Conservation (phyloP, 176 grass and related monocot species). For the Dactylis glomerata region DNA sequence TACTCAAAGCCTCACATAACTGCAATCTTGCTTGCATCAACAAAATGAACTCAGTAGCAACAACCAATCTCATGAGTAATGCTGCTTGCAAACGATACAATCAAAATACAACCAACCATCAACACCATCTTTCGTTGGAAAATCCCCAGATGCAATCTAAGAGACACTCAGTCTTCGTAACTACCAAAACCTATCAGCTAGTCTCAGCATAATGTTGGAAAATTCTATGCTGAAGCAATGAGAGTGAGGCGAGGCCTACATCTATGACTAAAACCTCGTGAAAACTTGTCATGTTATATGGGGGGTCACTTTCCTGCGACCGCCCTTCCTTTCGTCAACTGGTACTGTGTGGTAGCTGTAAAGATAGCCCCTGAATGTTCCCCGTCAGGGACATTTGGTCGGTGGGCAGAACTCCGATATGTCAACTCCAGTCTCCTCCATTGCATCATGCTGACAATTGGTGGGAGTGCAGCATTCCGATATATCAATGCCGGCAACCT, state of each 20-base stretch:
- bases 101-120: background rate
- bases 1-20: background rate
- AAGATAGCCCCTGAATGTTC: background rate
- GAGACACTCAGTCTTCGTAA: background rate
- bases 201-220: slow-evolving; percentile 55
- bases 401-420: slow-evolving; percentile 58
- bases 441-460: slow-evolving; percentile 56
- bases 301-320: background rate
- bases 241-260: slow-evolving; percentile 15
- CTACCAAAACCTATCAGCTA: slow-evolving; percentile 11
- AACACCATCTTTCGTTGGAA: too few relatives aligned
- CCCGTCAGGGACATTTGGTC: slow-evolving; percentile 14
- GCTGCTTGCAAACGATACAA: background rate
- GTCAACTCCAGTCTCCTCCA: slow-evolving; percentile 76
- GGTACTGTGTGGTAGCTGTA: background rate
- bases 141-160: background rate
- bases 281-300: background rate
- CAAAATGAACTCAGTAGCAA: background rate
- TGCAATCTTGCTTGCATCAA: background rate
- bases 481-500: slow-evolving; percentile 89
- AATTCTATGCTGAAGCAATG: slow-evolving; percentile 38
- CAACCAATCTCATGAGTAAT: background rate
- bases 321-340: background rate
- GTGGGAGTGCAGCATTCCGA: slow-evolving; percentile 58
- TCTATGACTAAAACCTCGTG: slow-evolving; percentile 7